phyloP scores from a whole-genome alignment of 2,329 filamentous ascomycete species.

The Metarhizium anisopliae region DNA sequence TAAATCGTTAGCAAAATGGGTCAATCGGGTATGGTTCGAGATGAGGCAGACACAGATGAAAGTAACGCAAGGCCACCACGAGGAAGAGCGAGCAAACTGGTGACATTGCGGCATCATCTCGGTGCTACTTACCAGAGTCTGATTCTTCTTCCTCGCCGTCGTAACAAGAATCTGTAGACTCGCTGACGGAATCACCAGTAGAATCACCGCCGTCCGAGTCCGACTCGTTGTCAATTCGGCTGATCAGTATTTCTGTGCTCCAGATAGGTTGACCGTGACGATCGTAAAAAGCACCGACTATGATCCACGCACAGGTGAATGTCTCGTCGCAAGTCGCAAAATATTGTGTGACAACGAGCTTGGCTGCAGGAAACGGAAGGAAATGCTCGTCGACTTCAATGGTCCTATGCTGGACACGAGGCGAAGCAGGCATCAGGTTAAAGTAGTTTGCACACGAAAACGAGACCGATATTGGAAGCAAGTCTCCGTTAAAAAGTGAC shows the following conservation, averaged over 20 bases:
- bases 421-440: conserved; percentile 12
- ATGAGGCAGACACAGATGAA: background rate
- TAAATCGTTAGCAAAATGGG: background rate
- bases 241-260: conserved; percentile 36
- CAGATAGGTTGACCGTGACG: conserved; percentile 29
- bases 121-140: conserved; percentile 2
- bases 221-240: conserved; percentile 16
- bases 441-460: background rate
- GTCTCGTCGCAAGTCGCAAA: conserved; percentile 22
- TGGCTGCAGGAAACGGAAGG: conserved; percentile 36
- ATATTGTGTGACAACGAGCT: conserved; percentile 35
- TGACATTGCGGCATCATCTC: background rate
- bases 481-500: background rate
- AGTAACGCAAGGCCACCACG: background rate
- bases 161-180: conserved; percentile 1
- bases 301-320: conserved; percentile 35
- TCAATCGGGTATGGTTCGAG: background rate
- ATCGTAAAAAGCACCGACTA: conserved; percentile 40
- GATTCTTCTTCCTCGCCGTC: conserved; percentile 5
- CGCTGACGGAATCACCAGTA: conserved; percentile 3
- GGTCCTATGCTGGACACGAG: conserved; percentile 12
- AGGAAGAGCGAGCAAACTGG: conserved; percentile 3
- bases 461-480: background rate
- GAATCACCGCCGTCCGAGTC: conserved; percentile 17
- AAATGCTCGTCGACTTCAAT: conserved; percentile 19